Conservation (phyloP, 2,329 filamentous ascomycete genomes). For the Monosporascus sp. region DNA sequence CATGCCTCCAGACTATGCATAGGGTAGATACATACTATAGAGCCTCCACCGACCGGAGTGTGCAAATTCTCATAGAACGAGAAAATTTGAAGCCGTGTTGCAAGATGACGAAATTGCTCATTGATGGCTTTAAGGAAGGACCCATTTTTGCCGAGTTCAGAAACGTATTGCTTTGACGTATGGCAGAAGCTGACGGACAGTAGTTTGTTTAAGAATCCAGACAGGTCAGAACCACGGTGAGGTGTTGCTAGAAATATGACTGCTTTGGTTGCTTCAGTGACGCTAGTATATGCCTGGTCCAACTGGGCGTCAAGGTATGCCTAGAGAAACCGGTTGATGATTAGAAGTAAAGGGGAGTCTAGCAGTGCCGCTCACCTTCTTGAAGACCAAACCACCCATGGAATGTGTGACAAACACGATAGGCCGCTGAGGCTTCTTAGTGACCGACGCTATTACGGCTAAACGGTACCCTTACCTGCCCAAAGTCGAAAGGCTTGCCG, state of each 20-base stretch:
- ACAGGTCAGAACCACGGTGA: constrained; percentile 4
- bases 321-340: background rate
- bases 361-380: constrained; percentile 2
- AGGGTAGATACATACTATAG: background rate
- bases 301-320: constrained; percentile 6
- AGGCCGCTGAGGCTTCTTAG: background rate
- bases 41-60: constrained; percentile 2
- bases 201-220: constrained; percentile 1
- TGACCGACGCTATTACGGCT: background rate
- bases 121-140: constrained; percentile 4
- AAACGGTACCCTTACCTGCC: background rate
- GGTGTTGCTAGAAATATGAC: constrained; percentile 7
- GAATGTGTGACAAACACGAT: constrained; percentile 8
- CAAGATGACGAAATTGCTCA: constrained; percentile 8
- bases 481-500: constrained; percentile 1
- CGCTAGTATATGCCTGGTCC: background rate
- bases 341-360: background rate
- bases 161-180: constrained; percentile 3
- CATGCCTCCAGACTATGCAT: background rate
- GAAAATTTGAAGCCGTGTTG: constrained; percentile 5
- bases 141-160: constrained; percentile 3
- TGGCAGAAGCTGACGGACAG: constrained; percentile 4
- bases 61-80: constrained; percentile 8
- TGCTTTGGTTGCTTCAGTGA: constrained; percentile 1
- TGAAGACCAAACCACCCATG: constrained; percentile 10